Conservation (phyloP, 306 rosid species). For the Citrullus colocynthis region DNA sequence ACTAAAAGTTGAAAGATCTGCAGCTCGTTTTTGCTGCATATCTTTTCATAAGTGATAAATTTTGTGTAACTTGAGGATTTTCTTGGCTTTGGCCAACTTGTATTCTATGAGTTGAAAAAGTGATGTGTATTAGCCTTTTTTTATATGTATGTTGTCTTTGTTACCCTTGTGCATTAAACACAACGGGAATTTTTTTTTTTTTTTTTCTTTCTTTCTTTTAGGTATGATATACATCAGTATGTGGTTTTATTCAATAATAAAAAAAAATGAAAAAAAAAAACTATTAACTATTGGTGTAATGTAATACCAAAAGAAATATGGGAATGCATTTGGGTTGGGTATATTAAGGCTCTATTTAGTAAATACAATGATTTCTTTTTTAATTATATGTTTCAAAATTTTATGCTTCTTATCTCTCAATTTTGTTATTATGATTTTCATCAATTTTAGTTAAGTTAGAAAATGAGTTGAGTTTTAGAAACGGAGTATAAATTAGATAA, state of each 20-base stretch:
- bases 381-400: too few species aligned
- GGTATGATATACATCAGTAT: background rate
- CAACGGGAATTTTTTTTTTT: background rate
- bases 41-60: background rate
- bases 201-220: background rate
- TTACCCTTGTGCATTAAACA: background rate
- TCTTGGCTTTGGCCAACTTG: background rate
- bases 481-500: too few species aligned
- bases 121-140: background rate
- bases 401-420: too few species aligned
- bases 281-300: background rate
- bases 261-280: background rate
- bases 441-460: too few species aligned
- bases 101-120: background rate
- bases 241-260: background rate
- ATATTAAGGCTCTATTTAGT: too few species aligned
- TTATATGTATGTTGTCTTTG: background rate
- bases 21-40: background rate
- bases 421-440: too few species aligned
- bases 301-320: background rate
- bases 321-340: background rate
- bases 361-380: too few species aligned
- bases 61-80: background rate
- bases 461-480: too few species aligned
- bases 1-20: background rate